A percentile compares a stretch with the other conserved stretches of the same genome.
Evolutionary conservation across 495 filamentous ascomycete species (phyloP).

Genomic region (Peziza echinospora): DNA sequence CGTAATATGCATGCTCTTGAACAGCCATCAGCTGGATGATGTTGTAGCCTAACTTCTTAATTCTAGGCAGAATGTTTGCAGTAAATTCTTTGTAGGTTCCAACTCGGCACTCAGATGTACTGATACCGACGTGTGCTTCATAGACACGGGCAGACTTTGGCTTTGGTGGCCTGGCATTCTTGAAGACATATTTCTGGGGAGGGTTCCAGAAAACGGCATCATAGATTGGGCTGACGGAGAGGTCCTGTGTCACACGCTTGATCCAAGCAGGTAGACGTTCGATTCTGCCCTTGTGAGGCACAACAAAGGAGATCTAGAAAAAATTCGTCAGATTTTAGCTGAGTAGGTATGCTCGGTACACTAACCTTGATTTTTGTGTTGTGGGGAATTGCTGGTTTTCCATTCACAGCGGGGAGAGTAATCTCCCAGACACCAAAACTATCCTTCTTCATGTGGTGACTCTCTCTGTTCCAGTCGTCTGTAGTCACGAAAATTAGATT

Average conservation of each 20-base stretch:
- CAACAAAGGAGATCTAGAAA: slow-evolving; percentile 58
- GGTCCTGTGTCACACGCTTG: slow-evolving; percentile 84
- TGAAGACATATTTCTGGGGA: slow-evolving; percentile 56
- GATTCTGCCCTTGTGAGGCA: slow-evolving; percentile 54
- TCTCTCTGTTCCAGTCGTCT: slow-evolving; percentile 74
- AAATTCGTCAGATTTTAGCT: slow-evolving; percentile 12
- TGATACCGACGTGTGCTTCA: slow-evolving; percentile 95
- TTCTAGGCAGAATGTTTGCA: slow-evolving; percentile 68
- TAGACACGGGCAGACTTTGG: slow-evolving; percentile 76
- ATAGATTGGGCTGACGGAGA: slow-evolving; percentile 69
- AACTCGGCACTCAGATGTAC: slow-evolving; percentile 68
- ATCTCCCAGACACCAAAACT: slow-evolving; percentile 78
- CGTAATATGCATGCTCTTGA: slow-evolving; percentile 99
- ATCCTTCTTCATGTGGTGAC: slow-evolving; percentile 69
- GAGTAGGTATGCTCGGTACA: slow-evolving; percentile 1
- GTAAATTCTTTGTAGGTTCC: slow-evolving; percentile 97
- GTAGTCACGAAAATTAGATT: not conserved
- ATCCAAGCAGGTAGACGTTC: slow-evolving; percentile 92
- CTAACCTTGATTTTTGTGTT: slow-evolving; percentile 81
- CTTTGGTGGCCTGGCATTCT: slow-evolving; percentile 61
- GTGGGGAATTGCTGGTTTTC: slow-evolving; percentile 63
- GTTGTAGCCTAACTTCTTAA: slow-evolving; percentile 83
- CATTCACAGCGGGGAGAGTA: slow-evolving; percentile 46
- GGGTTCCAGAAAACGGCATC: slow-evolving; percentile 97
- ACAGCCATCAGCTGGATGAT: slow-evolving; percentile 96